Evolutionary conservation across 2,329 filamentous ascomycete species (phyloP), one percentile per base, ranked within the genome.

Genomic region (Neobulgaria alba): DNA sequence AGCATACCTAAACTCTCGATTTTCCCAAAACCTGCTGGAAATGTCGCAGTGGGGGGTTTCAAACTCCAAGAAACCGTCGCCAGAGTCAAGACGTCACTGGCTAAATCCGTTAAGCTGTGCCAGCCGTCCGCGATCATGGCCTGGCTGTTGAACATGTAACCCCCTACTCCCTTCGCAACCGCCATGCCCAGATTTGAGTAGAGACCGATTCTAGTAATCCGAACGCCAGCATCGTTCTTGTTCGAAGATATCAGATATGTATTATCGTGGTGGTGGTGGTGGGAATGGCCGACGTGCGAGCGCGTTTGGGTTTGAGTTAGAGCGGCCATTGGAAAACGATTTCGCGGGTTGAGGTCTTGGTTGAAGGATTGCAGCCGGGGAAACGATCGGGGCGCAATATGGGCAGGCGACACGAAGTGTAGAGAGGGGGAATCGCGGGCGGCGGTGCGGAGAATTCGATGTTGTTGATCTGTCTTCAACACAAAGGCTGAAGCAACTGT

Each of bases 101-200:
- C 87, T 42, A 98, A 76, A 64, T 98, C 92, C 36, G 90, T 94
- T 52, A 96, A 73, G 56, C 88, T 90, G 67, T 98, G 92, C 67
- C 94, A 90, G 41, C 87, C 92, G 62, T 98, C 92, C 58, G 92
- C 89, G 45, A 89, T 71, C 71, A 95, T 84, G 43, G 86, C 82
- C 65, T 95, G 88, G 33, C 89, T 95, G 63, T 95, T 89, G 71
- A 98, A 96, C 51, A 82, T 69, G 67, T 92, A 95, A 53, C 92
- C 92, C 43, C 92, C 92, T 19, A 89, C 70, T 31, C 90, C 92
- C 63, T 98, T 98, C 51, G 79, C 85, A 54, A 96, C 71, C 36
- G 90, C 92, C 89, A 98, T 96, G 58, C 80, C 81, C 39, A 96
- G 70, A 62, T 98, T 98, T 53, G 89, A 86, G 58, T 82, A 84